Evolutionary conservation across 805 yeast genomes (phyloP).

Genomic region (Debaryomyces maramus): DNA sequence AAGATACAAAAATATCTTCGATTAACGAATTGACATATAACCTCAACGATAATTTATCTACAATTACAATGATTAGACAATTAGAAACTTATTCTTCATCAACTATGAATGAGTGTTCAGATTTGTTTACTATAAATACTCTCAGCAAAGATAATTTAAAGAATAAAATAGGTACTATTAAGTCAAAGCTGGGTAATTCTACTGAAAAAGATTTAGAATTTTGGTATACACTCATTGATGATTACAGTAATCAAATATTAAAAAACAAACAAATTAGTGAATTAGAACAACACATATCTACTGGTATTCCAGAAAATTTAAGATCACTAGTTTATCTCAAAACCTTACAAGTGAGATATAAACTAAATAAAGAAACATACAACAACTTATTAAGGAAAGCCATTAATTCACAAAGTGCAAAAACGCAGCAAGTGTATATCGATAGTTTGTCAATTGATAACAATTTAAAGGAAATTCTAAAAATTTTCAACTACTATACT

Average conservation of each 20-base stretch:
- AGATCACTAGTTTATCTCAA: slow-evolving; percentile 35
- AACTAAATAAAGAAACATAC: slow-evolving; percentile 31
- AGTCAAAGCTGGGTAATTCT: slow-evolving; percentile 2
- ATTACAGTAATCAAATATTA: slow-evolving; percentile 15
- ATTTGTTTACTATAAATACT: slow-evolving; percentile 17
- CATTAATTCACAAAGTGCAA: slow-evolving; percentile 6
- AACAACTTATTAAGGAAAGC: slow-evolving; percentile 30
- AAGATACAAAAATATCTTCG: background rate
- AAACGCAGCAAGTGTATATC: slow-evolving; percentile 14
- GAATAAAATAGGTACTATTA: slow-evolving; percentile 5
- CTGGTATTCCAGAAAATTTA: slow-evolving; percentile 32
- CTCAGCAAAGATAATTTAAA: slow-evolving; percentile 10
- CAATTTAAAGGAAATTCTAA: slow-evolving; percentile 24
- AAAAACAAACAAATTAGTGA: slow-evolving; percentile 6
- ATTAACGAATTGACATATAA: slow-evolving; percentile 8
- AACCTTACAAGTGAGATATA: slow-evolving; percentile 29
- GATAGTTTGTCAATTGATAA: slow-evolving; percentile 18
- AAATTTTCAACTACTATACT: slow-evolving; percentile 32
- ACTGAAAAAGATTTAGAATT: slow-evolving; percentile 10
- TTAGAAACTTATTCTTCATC: slow-evolving; percentile 24
- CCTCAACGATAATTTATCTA: slow-evolving; percentile 20
- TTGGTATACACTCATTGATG: slow-evolving; percentile 20
- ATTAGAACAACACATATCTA: slow-evolving; percentile 23
- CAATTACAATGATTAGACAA: slow-evolving; percentile 24
- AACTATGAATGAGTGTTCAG: slow-evolving; percentile 27